Evolutionary conservation across 345 rosid genomes (phyloP), one percentile per base, ranked within the genome.

Genomic region (Atalantia buxifolia): DNA sequence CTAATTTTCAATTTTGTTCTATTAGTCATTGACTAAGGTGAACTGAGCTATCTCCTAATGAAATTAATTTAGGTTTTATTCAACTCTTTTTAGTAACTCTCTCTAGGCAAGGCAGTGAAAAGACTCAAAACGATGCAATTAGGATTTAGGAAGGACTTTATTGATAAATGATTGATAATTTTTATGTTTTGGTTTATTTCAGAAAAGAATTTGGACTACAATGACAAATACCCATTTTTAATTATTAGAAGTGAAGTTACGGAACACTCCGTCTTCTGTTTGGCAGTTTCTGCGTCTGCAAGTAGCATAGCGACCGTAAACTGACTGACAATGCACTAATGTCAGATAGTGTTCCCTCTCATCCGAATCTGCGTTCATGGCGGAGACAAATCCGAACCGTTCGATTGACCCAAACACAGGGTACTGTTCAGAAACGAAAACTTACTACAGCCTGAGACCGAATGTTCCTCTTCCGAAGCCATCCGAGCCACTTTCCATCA

Each of bases 361-460:
- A 16, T 53, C 22, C 6, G 22, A 18, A 18, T 66, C 69, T 67
- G 19, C 24, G 28, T 38, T n/a, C 14, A 38, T 67, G 21, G 50
- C 30, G 18, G 71, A 18, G 38, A 66, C 19, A 5, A 40, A 40
- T 16, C 16, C 21, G 18, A 12, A 24, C 31, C 25, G 18, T 40
- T 16, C 12, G 55, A 68, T 68, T 16, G 85, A 88, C 59, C 92
- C 90, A 13, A 65, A 65, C 30, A 74, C 25, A 30, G 96, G 97
- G 27, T 94, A 81, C 65, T 86, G 86, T 83, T 8, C 75, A 14
- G 77, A 74, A 75, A 89, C 95, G 30, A 81, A 78, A 77, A 85
- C 79, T 14, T 94, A 84, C 74, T 91, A 80, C 77, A 90, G 90
- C 74, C 89, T 91, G 12, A 83, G 98, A 53, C 87, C 95, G 0